These are phyloP conservation scores for Grosmannia serpens DNA, from an alignment of 2,329 filamentous ascomycete genomes.

Conservation along the genomic window DNA sequence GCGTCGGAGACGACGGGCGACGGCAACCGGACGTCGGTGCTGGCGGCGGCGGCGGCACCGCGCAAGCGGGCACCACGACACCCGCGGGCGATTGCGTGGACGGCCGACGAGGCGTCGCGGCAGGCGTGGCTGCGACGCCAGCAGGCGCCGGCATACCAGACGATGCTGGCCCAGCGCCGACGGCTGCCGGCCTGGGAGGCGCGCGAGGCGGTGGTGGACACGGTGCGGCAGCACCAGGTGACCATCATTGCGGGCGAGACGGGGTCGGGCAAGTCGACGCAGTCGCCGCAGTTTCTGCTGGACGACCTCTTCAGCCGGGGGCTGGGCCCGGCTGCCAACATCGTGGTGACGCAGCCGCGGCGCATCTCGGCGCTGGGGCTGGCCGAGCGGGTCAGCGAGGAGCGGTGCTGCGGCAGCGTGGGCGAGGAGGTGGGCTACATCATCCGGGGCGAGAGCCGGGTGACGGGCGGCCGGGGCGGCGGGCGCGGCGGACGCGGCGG, in stretches of 20 bases:
- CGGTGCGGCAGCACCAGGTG: conserved; percentile 69
- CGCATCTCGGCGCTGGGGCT: conserved; percentile 89
- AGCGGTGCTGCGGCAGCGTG: conserved; percentile 68
- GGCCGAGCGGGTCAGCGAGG: conserved; percentile 88
- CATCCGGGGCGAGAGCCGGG: conserved; percentile 81
- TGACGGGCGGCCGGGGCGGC: conserved; percentile 40
- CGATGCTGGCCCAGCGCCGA: conserved; percentile 63
- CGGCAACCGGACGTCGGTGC: conserved; percentile 13
- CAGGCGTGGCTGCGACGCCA: conserved; percentile 63
- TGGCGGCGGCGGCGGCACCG: background rate
- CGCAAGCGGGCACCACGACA: conserved; percentile 23
- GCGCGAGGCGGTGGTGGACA: conserved; percentile 62
- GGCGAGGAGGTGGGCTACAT: conserved; percentile 86
- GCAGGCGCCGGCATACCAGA: conserved; percentile 50
- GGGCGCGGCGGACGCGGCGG: conserved; percentile 56
- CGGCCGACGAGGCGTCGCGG: conserved; percentile 44
- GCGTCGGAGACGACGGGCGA: conserved; percentile 37
- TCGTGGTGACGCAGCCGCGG: conserved; percentile 90
- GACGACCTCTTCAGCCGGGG: conserved; percentile 75
- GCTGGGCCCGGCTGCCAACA: conserved; percentile 69
- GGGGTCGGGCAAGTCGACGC: conserved; percentile 91
- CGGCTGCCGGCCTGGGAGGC: conserved; percentile 81
- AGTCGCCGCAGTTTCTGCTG: conserved; percentile 90
- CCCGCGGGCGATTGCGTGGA: conserved; percentile 53
- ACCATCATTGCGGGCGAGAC: conserved; percentile 97